Conservation (phyloP, 768 basidiomycete genomes). For the Pleurotus salmoneostramineus region DNA sequence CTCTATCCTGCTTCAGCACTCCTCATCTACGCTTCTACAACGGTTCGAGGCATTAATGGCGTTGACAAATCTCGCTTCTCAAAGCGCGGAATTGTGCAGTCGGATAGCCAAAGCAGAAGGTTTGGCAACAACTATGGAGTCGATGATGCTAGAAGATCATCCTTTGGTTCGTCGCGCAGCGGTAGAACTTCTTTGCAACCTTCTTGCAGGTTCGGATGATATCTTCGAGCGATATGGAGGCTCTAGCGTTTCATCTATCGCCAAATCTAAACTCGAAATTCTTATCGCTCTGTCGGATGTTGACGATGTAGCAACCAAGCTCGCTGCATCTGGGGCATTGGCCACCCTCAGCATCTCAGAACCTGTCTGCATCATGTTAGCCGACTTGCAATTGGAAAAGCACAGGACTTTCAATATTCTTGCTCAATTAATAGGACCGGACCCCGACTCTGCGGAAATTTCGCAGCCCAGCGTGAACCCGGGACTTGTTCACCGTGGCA, state of each 20-base stretch:
- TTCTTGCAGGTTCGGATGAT: slow-evolving; percentile 71
- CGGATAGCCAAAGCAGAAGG: slow-evolving; percentile 63
- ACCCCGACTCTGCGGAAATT: slow-evolving; percentile 20
- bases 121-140: slow-evolving; percentile 62
- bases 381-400: slow-evolving; percentile 61
- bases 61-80: slow-evolving; percentile 89
- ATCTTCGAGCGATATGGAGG: slow-evolving; percentile 74
- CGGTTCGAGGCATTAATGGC: slow-evolving; percentile 95
- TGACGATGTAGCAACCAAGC: slow-evolving; percentile 77
- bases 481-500: slow-evolving; percentile 74
- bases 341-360: slow-evolving; percentile 71
- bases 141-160: slow-evolving; percentile 80
- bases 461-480: slow-evolving; percentile 33
- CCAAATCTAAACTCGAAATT: slow-evolving; percentile 71
- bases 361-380: slow-evolving; percentile 56
- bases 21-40: slow-evolving; percentile 70
- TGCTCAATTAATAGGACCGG: slow-evolving; percentile 63
- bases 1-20: slow-evolving; percentile 64
- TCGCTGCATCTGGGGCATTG: slow-evolving; percentile 90
- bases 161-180: slow-evolving; percentile 80
- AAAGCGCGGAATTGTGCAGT: slow-evolving; percentile 58
- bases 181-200: slow-evolving; percentile 89
- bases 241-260: slow-evolving; percentile 26
- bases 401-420: slow-evolving; percentile 64
- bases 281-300: slow-evolving; percentile 83